phyloP scores from a whole-genome alignment of 805 yeast species.

The Metschnikowia lunata region DNA sequence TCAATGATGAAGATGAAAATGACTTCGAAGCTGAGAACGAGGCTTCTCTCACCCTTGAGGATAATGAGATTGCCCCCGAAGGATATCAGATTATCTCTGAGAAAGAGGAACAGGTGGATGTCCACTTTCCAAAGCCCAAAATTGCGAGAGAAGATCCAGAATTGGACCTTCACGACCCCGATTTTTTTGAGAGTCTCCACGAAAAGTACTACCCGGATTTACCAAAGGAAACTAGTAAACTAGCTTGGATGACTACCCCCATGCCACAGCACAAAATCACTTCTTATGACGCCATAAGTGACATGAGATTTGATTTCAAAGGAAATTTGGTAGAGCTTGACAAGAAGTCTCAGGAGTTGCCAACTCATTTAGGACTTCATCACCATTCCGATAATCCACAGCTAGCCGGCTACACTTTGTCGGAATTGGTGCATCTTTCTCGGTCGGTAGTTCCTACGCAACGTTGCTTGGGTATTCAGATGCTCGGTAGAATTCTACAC shows the following conservation, averaged over 20 bases:
- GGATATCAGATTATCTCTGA: conserved; percentile 40
- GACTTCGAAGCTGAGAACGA: conserved; percentile 24
- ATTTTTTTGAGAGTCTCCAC: conserved; percentile 73
- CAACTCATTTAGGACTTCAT: conserved; percentile 69
- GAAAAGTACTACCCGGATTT: conserved; percentile 85
- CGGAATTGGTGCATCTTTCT: conserved; percentile 74
- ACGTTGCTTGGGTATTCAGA: conserved; percentile 79
- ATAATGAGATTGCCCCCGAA: conserved; percentile 36
- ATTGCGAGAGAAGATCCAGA: conserved; percentile 25
- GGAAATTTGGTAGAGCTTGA: conserved; percentile 66
- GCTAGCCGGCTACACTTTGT: conserved; percentile 86
- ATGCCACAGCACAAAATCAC: conserved; percentile 38
- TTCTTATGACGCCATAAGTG: conserved; percentile 53
- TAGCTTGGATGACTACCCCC: conserved; percentile 89
- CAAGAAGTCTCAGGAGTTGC: conserved; percentile 28
- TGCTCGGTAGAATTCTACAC: conserved; percentile 81
- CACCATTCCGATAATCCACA: conserved; percentile 89
- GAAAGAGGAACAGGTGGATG: conserved; percentile 37
- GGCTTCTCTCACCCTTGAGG: conserved; percentile 34
- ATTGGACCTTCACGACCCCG: conserved; percentile 69
- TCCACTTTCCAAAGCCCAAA: conserved; percentile 64
- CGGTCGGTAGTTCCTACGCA: conserved; percentile 82
- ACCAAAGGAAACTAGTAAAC: conserved; percentile 72
- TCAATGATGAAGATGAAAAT: conserved; percentile 23
- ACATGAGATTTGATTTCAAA: conserved; percentile 81